phyloP scores from a whole-genome alignment of 2,329 filamentous ascomycete species.

The Thielaviopsis cerberus region DNA sequence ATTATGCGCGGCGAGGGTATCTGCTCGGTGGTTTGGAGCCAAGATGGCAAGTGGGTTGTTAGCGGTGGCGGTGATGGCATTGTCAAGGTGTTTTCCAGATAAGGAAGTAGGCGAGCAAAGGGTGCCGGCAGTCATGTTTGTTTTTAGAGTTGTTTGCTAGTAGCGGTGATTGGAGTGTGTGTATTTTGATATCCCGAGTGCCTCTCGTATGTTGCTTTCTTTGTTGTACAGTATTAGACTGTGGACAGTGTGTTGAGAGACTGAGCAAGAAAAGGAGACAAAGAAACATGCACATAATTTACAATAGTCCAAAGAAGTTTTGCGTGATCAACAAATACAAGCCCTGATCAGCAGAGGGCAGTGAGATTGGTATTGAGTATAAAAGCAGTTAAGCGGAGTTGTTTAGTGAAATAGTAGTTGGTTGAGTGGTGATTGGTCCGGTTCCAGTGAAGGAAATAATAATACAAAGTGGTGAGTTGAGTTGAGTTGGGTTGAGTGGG shows the following conservation, averaged over 20 bases:
- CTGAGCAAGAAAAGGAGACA: neutral
- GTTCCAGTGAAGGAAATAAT: neutral
- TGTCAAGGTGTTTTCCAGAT: conserved; percentile 71
- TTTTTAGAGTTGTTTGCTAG: neutral
- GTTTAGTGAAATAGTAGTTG: neutral
- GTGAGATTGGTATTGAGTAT: neutral
- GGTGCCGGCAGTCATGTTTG: neutral
- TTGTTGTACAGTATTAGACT: neutral
- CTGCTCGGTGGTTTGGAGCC: conserved; percentile 86
- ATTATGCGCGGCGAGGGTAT: conserved; percentile 93
- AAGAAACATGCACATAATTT: neutral
- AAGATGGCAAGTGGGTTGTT: conserved; percentile 85
- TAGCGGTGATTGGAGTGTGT: neutral
- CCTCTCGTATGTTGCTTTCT: neutral
- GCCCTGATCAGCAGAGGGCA: conserved; percentile 1
- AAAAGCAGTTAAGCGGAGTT: neutral
- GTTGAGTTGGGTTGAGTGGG: neutral
- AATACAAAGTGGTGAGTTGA: conserved; percentile 8
- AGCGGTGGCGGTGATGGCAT: conserved; percentile 88
- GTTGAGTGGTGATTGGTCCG: conserved; percentile 1
- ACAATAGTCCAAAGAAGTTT: neutral
- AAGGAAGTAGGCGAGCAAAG: conserved; percentile 5
- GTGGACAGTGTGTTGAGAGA: neutral
- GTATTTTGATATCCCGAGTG: neutral
- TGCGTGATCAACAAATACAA: neutral